Evolutionary conservation across 371 early-diverging fungal genomes (phyloP).

Genomic region (Apophysomyces trapeziformis): DNA sequence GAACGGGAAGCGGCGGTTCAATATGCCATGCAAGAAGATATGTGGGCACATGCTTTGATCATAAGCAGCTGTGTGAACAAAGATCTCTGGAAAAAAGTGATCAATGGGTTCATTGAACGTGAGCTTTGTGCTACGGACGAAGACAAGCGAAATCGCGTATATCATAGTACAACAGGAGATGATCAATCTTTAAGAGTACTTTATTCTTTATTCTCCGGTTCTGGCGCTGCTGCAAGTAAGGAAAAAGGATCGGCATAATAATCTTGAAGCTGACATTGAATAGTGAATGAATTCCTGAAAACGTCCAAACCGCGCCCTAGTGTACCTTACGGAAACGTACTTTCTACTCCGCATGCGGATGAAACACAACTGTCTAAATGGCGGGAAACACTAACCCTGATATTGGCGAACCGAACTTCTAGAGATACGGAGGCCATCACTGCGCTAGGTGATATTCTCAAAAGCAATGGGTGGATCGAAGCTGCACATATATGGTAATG

Average conservation of each 20-base stretch:
- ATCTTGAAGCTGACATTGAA: not conserved
- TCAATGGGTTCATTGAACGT: constrained; percentile 67
- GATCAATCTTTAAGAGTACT: constrained; percentile 72
- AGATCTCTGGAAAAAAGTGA: constrained; percentile 83
- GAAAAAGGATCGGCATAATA: not conserved
- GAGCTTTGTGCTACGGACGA: constrained; percentile 53
- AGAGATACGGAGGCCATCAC: constrained; percentile 75
- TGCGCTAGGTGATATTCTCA: constrained; percentile 79
- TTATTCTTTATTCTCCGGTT: constrained; percentile 77
- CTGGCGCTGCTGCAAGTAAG: constrained; percentile 61
- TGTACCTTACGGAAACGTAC: constrained; percentile 28
- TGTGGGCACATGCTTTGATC: constrained; percentile 92
- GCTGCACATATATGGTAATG: constrained; percentile 87
- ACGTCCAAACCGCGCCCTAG: constrained; percentile 29
- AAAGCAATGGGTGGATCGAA: constrained; percentile 59
- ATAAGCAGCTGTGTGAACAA: constrained; percentile 87
- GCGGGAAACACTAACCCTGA: constrained; percentile 73
- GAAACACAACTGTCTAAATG: constrained; percentile 59
- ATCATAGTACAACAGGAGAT: constrained; percentile 46
- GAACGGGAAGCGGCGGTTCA: constrained; percentile 79
- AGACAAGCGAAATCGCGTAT: constrained; percentile 28
- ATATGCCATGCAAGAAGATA: constrained; percentile 66
- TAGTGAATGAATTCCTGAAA: constrained; percentile 42
- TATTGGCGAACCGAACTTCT: constrained; percentile 85
- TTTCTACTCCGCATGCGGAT: constrained; percentile 17